Conservation (phyloP, 2,329 filamentous ascomycete species). For the Geosmithia putterillii region DNA sequence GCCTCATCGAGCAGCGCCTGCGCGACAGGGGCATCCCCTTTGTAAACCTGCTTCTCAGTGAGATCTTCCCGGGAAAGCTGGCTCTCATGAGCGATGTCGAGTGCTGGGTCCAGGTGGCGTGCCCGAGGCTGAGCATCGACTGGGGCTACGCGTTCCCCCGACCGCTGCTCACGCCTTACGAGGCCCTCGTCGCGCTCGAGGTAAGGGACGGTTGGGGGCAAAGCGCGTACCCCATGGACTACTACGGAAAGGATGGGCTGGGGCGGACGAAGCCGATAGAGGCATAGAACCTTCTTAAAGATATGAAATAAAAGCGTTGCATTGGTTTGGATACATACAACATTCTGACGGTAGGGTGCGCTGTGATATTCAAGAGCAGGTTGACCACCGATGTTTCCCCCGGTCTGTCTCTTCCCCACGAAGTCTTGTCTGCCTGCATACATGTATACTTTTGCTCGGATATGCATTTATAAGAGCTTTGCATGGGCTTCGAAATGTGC, state of each 20-base stretch:
- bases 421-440: too few relatives aligned
- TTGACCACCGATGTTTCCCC: too few relatives aligned
- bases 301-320: background rate
- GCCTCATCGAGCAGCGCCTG: conserved; percentile 70
- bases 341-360: too few relatives aligned
- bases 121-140: conserved; percentile 92
- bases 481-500: too few relatives aligned
- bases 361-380: too few relatives aligned
- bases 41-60: conserved; percentile 76
- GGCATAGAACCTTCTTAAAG: conserved; percentile 7
- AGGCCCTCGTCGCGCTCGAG: conserved; percentile 82
- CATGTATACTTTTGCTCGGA: too few relatives aligned
- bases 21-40: conserved; percentile 61
- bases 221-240: conserved; percentile 92
- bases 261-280: conserved; percentile 56
- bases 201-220: conserved; percentile 63
- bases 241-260: conserved; percentile 84
- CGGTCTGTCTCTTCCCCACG: too few relatives aligned
- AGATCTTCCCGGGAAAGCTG: conserved; percentile 94
- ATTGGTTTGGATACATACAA: too few relatives aligned
- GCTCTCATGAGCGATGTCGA: conserved; percentile 90
- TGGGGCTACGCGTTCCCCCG: conserved; percentile 95
- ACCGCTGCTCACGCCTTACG: conserved; percentile 85
- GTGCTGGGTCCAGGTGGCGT: conserved; percentile 97
- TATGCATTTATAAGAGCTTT: too few relatives aligned